Evolutionary conservation across 75 land plant genomes (phyloP), one percentile per base, ranked within the genome.

Genomic region (Larix kaempferi): DNA sequence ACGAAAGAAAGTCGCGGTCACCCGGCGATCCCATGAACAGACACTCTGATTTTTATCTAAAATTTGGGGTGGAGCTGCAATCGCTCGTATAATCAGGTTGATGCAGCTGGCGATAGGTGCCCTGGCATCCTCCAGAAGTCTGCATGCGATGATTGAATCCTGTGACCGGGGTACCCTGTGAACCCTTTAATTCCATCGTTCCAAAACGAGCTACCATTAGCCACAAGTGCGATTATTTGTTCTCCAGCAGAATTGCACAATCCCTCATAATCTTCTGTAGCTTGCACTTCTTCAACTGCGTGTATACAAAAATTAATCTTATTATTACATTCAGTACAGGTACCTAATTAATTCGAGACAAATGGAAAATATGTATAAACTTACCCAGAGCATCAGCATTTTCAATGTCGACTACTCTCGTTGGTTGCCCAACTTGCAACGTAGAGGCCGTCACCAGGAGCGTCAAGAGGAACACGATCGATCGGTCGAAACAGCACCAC

Each of bases 101-200:
- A 26, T 26, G 14, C 65, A 25, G 33, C 33, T 29, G 33, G 33
- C 33, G 0, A 29, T 29, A 29, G 33, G 33, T 29, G 33, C 33
- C 33, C 33, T 62, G 65, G 65, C 65, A 62, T 62, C 65, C 65
- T 25, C 65, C 33, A 26, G 65, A 62, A 25, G 65, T 15, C 14
- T 62, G 65, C 65, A 62, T 62, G 14, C 7, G 65, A 26, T 62
- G 65, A 62, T 62, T 62, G 65, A 62, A 62, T 62, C 65, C 33
- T 11, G 27, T 62, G 14, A 62, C 33, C 12, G 65, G 65, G 33
- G 16, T 62, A 62, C 33, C 65, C 16, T 26, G 33, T 62, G 27
- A 62, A 26, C 23, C 14, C 1, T 26, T 26, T 25, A 29, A 0
- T 29, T 62, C 33, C 65, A 13, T 62, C 65, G 23, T 62, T 62